Conservation (phyloP, 169 alveolate genomes). For the Eimeria brunetti region DNA sequence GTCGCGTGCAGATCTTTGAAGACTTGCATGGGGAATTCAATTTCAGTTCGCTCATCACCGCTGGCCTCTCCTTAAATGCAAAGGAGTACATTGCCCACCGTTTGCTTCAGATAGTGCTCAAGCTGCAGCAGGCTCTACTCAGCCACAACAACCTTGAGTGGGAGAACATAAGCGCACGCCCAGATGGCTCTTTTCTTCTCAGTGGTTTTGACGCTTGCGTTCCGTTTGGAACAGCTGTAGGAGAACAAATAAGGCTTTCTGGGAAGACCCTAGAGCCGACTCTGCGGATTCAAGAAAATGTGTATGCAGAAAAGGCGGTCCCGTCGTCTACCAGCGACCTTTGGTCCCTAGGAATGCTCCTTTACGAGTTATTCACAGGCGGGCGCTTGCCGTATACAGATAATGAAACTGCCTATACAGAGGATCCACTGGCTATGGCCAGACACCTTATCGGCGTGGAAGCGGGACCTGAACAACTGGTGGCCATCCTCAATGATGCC, state of each 20-base stretch:
- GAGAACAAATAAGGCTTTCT: neutral
- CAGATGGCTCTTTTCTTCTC: slow-evolving; percentile 7
- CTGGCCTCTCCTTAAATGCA: neutral
- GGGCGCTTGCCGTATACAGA: neutral
- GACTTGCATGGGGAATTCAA: neutral
- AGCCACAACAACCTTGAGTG: slow-evolving; percentile 17
- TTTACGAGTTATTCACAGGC: slow-evolving; percentile 16
- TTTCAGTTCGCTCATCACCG: neutral
- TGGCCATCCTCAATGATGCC: neutral
- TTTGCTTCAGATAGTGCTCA: neutral
- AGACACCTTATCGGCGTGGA: neutral
- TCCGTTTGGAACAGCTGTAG: neutral
- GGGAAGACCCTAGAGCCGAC: neutral
- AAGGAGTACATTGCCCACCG: slow-evolving; percentile 33
- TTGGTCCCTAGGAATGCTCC: slow-evolving; percentile 22
- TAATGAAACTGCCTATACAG: neutral
- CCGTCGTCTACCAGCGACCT: slow-evolving; percentile 10
- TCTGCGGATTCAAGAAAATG: neutral
- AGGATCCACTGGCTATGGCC: neutral
- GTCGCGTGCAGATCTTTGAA: neutral
- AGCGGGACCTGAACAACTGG: neutral
- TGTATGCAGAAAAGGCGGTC: neutral
- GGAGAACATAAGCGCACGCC: neutral
- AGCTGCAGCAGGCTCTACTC: slow-evolving; percentile 4
- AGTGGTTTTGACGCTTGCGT: neutral